Base-by-base conservation (phyloP, 805 yeast species). In the Zygoascus ofunaensis region DNA sequence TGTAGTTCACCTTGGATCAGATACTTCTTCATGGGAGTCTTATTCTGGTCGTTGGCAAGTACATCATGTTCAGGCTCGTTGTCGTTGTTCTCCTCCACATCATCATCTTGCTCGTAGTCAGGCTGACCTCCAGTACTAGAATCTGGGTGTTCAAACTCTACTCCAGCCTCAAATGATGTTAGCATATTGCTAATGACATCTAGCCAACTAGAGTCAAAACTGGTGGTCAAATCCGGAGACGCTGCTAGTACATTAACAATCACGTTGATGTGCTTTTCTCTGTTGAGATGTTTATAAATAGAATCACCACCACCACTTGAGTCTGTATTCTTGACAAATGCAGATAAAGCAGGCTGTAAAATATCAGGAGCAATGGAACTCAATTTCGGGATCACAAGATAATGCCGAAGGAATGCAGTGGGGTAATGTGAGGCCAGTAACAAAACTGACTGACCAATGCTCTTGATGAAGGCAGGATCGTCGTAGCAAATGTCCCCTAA, bases 61-160 rank as follows among this genome's bases (percentile, higher is more conserved):
- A n/a, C n/a, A n/a, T n/a, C n/a, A n/a, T n/a, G n/a, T n/a, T n/a
- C n/a, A 7, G 41, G 15, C 15, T 20, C 34, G 28, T 18, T 22
- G 28, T 15, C 8, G 5, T 23, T 23, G 17, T 14, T 15, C 10
- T 38, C 20, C 5, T 23, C 34, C 7, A 34, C n/a, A 21, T 38
- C 34, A 12, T 21, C 41, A 15, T 38, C 41, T 8, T 38, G 35
- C 14, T 23, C 41, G 5, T 23, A 14, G 8, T 38, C 41, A 14
- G 19, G 17, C 8, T 38, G 17, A 17, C 23, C 41, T 8, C 12
- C 30, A 26, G 30, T 8, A 12, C 30, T 26, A n/a, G n/a, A n/a
- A n/a, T n/a, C n/a, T n/a, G n/a, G n/a, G n/a, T n/a, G n/a, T 26
- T 26, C 10, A 12, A 26, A 26, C 30, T 26, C 30, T 7, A 26